phyloP scores from a whole-genome alignment of 345 rosid species.

The Dipteronia dyeriana region DNA sequence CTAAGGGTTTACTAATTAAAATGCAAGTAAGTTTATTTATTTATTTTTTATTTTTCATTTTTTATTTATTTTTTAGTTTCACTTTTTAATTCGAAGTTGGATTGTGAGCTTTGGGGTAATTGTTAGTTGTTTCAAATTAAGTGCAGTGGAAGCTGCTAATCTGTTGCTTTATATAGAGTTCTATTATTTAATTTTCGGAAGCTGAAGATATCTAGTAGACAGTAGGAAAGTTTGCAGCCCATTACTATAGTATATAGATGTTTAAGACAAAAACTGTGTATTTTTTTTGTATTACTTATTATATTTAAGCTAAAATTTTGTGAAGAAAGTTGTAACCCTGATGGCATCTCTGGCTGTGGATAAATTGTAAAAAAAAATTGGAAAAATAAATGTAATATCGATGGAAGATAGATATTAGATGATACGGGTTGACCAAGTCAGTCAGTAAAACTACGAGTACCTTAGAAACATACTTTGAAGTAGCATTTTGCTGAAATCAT shows the following conservation, averaged over 20 bases:
- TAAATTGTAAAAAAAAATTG: background rate
- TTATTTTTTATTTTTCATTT: no score
- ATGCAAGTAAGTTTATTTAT: no score
- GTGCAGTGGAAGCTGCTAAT: no score
- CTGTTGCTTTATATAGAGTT: background rate
- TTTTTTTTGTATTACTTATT: no score
- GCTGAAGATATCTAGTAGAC: background rate
- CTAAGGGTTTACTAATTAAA: no score
- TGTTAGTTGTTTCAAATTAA: background rate
- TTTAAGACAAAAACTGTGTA: no score
- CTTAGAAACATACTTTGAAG: background rate
- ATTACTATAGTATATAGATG: no score
- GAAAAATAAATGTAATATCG: background rate
- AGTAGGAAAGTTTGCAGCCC: background rate
- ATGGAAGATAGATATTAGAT: background rate
- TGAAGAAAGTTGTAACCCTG: background rate
- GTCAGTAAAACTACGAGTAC: background rate
- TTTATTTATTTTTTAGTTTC: no score
- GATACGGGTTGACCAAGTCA: background rate
- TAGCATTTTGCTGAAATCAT: background rate
- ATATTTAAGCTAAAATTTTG: background rate
- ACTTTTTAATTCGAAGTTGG: no score
- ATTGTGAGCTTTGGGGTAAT: background rate
- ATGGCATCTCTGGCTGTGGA: background rate
- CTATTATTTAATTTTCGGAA: background rate